Base-by-base conservation (phyloP, 1,284 basidiomycete genomes). In the Hemileia vastatrix region DNA sequence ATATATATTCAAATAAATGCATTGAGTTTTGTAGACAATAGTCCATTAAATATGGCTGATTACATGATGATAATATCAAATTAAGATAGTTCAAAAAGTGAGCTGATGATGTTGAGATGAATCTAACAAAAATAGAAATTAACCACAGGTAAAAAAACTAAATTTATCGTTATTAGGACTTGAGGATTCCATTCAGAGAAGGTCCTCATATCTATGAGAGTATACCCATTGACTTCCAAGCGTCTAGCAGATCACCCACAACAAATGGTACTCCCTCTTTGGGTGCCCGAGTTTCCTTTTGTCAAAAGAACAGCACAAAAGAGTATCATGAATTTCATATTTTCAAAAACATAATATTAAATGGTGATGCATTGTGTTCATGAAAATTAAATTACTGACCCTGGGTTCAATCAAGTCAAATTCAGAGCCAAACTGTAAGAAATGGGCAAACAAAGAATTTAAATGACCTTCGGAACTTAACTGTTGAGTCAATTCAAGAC, bases 141-240 rank as follows among this genome's bases (percentile, higher is more conserved):
- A n/a, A n/a, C n/a, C n/a, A n/a, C n/a, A n/a, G n/a, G n/a, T n/a
- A n/a, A n/a, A n/a, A n/a, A n/a, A n/a, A n/a, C n/a, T n/a, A n/a
- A n/a, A n/a, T n/a, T n/a, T n/a, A n/a, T n/a, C n/a, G n/a, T n/a
- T n/a, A n/a, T n/a, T n/a, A n/a, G n/a, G n/a, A n/a, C n/a, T n/a
- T n/a, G n/a, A n/a, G n/a, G n/a, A n/a, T n/a, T n/a, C n/a, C n/a
- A n/a, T n/a, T n/a, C n/a, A n/a, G n/a, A n/a, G n/a, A n/a, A n/a
- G n/a, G n/a, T n/a, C n/a, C n/a, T n/a, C n/a, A n/a, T n/a, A n/a
- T n/a, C n/a, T n/a, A n/a, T n/a, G 60, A 54, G 19, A 62, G 50
- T 52, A 62, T 62, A 13, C 60, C 60, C 60, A 62, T 62, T 6
- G 44, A 33, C 48, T 62, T 62, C 60, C 60, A 62, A 4, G 60